Conservation (phyloP, 108 stramenopile species). For the Nitzschia sp. region DNA sequence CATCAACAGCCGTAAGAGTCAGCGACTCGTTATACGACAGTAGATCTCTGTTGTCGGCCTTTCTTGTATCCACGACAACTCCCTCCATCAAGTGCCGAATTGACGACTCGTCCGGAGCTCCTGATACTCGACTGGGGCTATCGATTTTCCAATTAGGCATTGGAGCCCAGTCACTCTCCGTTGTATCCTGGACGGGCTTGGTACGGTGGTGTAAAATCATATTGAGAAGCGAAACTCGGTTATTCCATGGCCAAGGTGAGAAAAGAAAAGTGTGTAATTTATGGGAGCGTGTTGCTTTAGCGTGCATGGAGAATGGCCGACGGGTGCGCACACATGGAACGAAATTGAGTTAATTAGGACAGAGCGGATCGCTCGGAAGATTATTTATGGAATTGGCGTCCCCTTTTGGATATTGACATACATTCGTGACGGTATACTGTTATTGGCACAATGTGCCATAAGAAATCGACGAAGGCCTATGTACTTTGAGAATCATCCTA, state of each 20-base stretch:
- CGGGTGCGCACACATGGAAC: neutral
- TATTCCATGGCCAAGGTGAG: neutral
- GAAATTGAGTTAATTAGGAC: neutral
- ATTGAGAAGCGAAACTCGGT: neutral
- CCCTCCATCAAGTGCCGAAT: neutral
- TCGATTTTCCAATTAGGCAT: neutral
- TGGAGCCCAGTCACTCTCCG: neutral
- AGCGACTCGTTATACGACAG: neutral
- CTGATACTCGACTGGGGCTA: neutral
- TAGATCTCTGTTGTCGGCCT: neutral
- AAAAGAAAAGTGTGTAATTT: neutral
- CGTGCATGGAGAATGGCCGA: neutral
- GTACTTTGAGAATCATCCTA: too few relatives aligned
- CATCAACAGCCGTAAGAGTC: neutral
- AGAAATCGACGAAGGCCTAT: too few relatives aligned
- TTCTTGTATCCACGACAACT: neutral
- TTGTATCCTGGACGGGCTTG: neutral
- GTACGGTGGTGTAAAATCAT: neutral
- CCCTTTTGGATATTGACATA: too few relatives aligned
- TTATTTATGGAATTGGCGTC: too few relatives aligned
- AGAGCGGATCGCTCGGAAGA: neutral
- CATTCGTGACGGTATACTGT: too few relatives aligned
- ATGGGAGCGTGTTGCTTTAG: neutral
- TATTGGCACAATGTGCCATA: too few relatives aligned
- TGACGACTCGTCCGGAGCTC: neutral